Conservation (phyloP, 768 basidiomycete species). For the Amanita polypyramis region DNA sequence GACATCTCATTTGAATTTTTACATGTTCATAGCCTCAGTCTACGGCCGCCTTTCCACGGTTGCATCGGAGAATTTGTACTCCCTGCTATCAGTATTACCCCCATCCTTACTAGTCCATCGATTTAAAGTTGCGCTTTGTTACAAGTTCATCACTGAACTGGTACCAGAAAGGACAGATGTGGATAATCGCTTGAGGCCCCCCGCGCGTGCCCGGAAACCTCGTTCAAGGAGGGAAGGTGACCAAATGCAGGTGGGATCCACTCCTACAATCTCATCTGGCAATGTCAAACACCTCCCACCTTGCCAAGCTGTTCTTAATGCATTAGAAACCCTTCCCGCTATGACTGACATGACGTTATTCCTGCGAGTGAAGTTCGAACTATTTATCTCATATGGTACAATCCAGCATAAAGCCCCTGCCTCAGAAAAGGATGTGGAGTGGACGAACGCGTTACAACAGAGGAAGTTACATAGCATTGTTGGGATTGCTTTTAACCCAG, state of each 20-base stretch:
- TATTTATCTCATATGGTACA: slow-evolving; percentile 28
- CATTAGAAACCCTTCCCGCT: neutral
- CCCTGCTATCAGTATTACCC: slow-evolving; percentile 26
- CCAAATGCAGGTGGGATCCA: neutral
- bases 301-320: slow-evolving; percentile 1
- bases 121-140: slow-evolving; percentile 36
- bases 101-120: slow-evolving; percentile 23
- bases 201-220: slow-evolving; percentile 3
- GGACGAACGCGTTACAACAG: slow-evolving; percentile 18
- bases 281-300: neutral
- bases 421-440: slow-evolving; percentile 22
- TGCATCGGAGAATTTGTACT: slow-evolving; percentile 17
- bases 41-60: slow-evolving; percentile 21
- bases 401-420: slow-evolving; percentile 19
- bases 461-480: slow-evolving; percentile 18
- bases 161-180: neutral
- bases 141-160: slow-evolving; percentile 14
- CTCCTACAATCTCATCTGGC: neutral
- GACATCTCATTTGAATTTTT: slow-evolving; percentile 24
- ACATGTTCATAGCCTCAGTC: slow-evolving; percentile 27
- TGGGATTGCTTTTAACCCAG: slow-evolving; percentile 8
- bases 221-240: neutral
- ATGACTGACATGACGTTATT: slow-evolving; percentile 1
- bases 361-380: slow-evolving; percentile 25
- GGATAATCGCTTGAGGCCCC: neutral